Evolutionary conservation across 495 filamentous ascomycete species (phyloP), one percentile per base, ranked within the genome.

Genomic region (Elaphomyces granulatus): DNA sequence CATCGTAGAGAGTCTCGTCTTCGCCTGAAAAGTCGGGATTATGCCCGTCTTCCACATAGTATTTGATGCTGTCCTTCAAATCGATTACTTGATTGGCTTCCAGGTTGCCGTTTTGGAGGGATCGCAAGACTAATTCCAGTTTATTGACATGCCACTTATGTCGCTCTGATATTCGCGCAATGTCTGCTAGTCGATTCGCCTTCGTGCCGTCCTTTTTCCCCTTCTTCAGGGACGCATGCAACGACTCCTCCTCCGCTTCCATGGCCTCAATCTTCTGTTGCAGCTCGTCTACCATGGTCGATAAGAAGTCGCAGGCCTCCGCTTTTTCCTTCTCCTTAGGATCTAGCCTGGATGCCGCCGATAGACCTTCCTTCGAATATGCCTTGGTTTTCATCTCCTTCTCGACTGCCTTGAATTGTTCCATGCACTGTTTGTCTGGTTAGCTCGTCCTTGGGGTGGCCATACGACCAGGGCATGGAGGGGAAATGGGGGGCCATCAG

Each of bases 321-420:
- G 78, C 60, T 60, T 94, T 94, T 54, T 90, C 87, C 56, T 88
- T 83, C 54, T 95, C 88, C 53, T 81, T 90, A 2, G 90, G 90
- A 63, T 98, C 90, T 32, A 96, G 70, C 57, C 94, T 87, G 34
- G 86, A 80, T 2, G 85, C 85, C 34, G 86, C 80, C 32, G 80
- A 84, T 34, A 98, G 63, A 26, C 90, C 90, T 61, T 95, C 92
- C 70, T 98, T 96, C 30, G 92, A 96, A 59, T 93, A 98, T 42
- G 90, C 88, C 62, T 98, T 98, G 35, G 90, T 98, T 67, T 98
- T 98, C 88, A 98, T 96, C 58, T 94, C 90, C 67, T 98, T 98
- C 64, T 98, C 90, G n/a, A 98, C 90, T 17, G 86, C 87, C 69
- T 98, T 98, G 75, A 98, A 98, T 51, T 83, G 83, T 63, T 98